Evolutionary conservation across 441 rosid genomes (phyloP), one percentile per base, ranked within the genome.

Genomic region (Bocquillonia castaneifolia): DNA sequence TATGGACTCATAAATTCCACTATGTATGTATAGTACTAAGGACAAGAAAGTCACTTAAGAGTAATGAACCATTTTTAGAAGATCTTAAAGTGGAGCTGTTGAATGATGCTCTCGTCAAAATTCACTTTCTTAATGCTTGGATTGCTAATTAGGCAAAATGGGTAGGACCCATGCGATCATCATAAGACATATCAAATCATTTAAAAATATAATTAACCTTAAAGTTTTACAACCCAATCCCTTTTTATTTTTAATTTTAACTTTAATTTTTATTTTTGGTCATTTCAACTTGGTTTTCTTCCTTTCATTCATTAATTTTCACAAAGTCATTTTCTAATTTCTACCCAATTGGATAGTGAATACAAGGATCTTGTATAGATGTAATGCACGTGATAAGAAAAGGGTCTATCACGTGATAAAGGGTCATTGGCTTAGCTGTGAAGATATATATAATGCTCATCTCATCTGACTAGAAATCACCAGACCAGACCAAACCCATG

Each of bases 351-450:
- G 36, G 14, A 56, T 3, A 25, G 58, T 32, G 32, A 28, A 26
- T 32, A 32, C 40, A 4, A 0, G 47, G 45, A 9, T 36, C 3
- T 57, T 57, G 61, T 57, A 40, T 40, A 1, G 65, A 22, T 61
- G 34, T 6, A 50, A 12, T 50, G 54, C 62, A 57, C 25, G 44
- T 57, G 62, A 8, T 23, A 57, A 36, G 62, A 32, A 29, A 32
- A 26, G 59, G 44, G 62, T 13, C 18, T 10, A 31, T 50, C 80
- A 74, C 68, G 75, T 63, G 83, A 69, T 55, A 4, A 75, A 59
- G 63, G 64, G 61, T 42, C 25, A 34, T 14, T n/a, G 70, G 63
- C 65, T 59, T 57, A 47, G 52, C 67, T 71, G 71, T 42, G 63
- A 34, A 15, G 15, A 18, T 8, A 26, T 17, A 29, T 9, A 14